Percentiles rank a stretch among this genome's conserved stretches.
Evolutionary conservation across 768 basidiomycete species (phyloP).

Genomic region (Boletus pseudo-olivaceus): DNA sequence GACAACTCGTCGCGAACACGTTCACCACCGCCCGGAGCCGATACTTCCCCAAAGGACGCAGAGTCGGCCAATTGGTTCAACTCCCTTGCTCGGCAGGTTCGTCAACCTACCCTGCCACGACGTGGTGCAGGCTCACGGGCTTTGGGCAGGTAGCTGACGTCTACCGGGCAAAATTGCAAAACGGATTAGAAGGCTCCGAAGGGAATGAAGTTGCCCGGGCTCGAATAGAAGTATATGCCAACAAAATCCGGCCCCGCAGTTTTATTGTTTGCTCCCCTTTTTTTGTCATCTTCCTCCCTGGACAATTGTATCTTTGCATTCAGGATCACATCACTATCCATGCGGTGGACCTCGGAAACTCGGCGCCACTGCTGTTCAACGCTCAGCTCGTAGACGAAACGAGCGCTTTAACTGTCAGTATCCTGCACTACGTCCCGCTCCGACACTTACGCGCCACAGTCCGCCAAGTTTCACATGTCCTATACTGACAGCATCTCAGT

Average conservation of each 20-base stretch:
- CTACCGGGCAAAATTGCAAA: constrained; percentile 75
- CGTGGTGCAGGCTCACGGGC: not conserved
- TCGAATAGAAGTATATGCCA: constrained; percentile 78
- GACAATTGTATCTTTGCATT: constrained; percentile 1
- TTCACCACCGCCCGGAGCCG: constrained; percentile 16
- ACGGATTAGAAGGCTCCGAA: constrained; percentile 62
- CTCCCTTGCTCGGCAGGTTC: constrained; percentile 74
- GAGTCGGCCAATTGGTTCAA: constrained; percentile 96
- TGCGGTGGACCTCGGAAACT: constrained; percentile 75
- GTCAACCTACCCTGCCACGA: constrained; percentile 14
- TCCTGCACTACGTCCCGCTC: not conserved
- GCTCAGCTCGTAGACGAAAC: constrained; percentile 46
- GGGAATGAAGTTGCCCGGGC: constrained; percentile 82
- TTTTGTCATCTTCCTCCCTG: not conserved
- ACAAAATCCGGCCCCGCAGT: constrained; percentile 65
- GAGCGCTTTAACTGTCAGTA: constrained; percentile 31
- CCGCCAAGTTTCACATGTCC: constrained; percentile 77
- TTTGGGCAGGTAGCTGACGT: constrained; percentile 55
- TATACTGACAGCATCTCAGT: constrained; percentile 84
- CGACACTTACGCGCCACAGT: constrained; percentile 41
- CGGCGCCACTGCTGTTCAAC: constrained; percentile 74
- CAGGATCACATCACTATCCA: constrained; percentile 88
- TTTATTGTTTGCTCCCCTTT: constrained; percentile 52
- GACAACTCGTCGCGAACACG: constrained; percentile 42
- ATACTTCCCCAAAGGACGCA: constrained; percentile 23